Base-by-base conservation (phyloP, 495 filamentous ascomycete genomes). In the Neurospora tetrasperma region DNA sequence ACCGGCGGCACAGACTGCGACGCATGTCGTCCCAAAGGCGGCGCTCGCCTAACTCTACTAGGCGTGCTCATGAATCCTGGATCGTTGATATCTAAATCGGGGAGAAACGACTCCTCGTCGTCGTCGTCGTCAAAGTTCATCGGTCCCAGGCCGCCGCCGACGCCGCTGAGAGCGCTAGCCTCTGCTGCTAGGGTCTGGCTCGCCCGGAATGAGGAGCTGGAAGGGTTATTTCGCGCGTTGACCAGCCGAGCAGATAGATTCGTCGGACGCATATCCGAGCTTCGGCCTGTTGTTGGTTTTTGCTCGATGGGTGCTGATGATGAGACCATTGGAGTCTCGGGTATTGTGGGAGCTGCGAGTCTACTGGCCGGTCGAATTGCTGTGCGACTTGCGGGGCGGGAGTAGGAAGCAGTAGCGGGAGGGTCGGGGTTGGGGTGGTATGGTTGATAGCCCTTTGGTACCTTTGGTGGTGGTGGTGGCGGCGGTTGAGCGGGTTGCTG, bases 51-150 rank as follows among this genome's bases (percentile, higher is more conserved):
- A 74, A 54, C 73, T 70, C 20, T 77, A 62, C 54, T 81, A 31
- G 80, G 80, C 11, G 80, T 81, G 74, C 76, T 78, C 80, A 79
- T 79, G 20, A 79, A 79, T n/a, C 76, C 77, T 1, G 76, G 72
- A 41, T 79, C 77, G 8, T 74, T 73, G 2, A 41, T 1, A 23
- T 78, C 76, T 5, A 44, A 3, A 4, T 74, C 77, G 0, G 75
- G 77, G 0, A 42, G 7, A 75, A 71, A 16, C 0, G 71, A 73
- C 14, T 73, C 72, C 3, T 72, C 72, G 5, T 73, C 68, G 3
- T 76, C 74, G 11, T 78, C 77, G 12, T 76, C 77, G 20, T 79
- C 78, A 43, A 81, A 81, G 39, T 81, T 78, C 78, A 81, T 80
- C 2, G 79, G 75, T 0, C 76, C 76, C 3, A 80, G 74, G 2